These are phyloP conservation scores for Leccinum obscurum DNA, from an alignment of 768 basidiomycete species.

Conservation along the genomic window DNA sequence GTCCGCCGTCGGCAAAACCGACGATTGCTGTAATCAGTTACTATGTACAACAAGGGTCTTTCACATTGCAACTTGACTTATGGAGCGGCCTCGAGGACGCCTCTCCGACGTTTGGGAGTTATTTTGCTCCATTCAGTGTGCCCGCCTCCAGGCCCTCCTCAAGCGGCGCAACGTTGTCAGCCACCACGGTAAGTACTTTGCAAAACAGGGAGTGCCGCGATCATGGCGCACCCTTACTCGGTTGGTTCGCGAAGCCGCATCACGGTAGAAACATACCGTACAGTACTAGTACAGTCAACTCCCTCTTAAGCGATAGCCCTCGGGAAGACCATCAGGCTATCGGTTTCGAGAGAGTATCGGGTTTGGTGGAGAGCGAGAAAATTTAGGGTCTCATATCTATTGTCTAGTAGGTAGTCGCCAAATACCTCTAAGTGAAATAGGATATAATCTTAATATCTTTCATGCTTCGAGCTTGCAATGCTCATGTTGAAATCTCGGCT, in stretches of 20 bases:
- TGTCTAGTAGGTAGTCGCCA: no score
- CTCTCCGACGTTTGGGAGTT: slow-evolving; percentile 23
- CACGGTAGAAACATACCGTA: background rate
- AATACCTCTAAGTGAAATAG: no score
- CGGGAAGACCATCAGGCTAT: no score
- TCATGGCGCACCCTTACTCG: slow-evolving; percentile 6
- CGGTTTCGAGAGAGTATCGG: no score
- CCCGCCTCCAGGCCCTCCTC: background rate
- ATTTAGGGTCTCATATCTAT: no score
- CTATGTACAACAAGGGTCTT: slow-evolving; percentile 9
- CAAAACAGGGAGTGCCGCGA: slow-evolving; percentile 2
- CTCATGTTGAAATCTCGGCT: slow-evolving; percentile 13
- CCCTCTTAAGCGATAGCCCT: no score
- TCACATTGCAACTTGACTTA: slow-evolving; percentile 7
- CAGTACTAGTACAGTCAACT: background rate
- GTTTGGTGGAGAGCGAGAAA: no score
- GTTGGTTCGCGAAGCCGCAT: slow-evolving; percentile 2
- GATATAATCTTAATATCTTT: no score
- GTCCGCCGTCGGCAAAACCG: slow-evolving; percentile 15
- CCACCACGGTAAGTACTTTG: slow-evolving; percentile 1
- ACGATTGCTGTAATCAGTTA: slow-evolving; percentile 12
- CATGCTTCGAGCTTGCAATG: no score
- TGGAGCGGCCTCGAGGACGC: slow-evolving; percentile 22
- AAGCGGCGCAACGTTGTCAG: background rate
- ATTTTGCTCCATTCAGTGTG: slow-evolving; percentile 13